Base-by-base conservation (phyloP, 1,284 basidiomycete genomes). In the Malassezia brasiliensis region DNA sequence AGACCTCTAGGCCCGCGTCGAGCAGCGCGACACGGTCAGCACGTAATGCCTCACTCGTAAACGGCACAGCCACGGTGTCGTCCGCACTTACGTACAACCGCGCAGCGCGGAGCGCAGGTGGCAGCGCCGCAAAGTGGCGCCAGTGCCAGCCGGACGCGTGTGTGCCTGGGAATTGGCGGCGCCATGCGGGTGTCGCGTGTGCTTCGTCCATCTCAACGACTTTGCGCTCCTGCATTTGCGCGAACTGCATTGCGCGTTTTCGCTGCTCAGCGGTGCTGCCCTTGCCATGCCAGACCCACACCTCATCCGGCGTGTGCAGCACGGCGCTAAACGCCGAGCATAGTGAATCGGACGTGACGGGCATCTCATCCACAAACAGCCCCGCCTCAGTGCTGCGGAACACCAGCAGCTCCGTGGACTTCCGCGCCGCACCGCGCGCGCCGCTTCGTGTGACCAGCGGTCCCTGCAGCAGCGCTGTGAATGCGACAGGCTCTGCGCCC, bases 1-100 rank as follows among this genome's bases (percentile, higher is more conserved):
- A 68, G 22, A 66, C 47, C 37, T 71, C 69, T 19, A 61, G 50
- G 34, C 60, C 47, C 22, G 58, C 47, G 37, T 64, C 62, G 25
- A 71, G 28, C 7, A 71, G 48, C 17, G 66, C 56, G 32, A 71
- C 60, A 14, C 48, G 57, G 37, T 45, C 46, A 14, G 52, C 40
- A 9, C 50, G 46, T 15, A 66, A 50, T 8, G 60, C 49, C 32
- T 47, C 51, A 4, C 52, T 37, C 28, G 20, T 48, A 36, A 40
- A 60, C 3, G 53, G 52, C 19, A 35, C 22, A 25, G 61, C 39
- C 6, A 34, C 49, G 10, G 22, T 4, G 20, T 30, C 36, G 15
- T 17, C 20, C 3, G 42, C 37, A 2, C 30, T 20, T 9, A 41
- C 40, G 25, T 56, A 53, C 15, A 59, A 11, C 14, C n/a, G 20